Conservation (phyloP, 768 basidiomycete species). For the Calvatia gigantea region DNA sequence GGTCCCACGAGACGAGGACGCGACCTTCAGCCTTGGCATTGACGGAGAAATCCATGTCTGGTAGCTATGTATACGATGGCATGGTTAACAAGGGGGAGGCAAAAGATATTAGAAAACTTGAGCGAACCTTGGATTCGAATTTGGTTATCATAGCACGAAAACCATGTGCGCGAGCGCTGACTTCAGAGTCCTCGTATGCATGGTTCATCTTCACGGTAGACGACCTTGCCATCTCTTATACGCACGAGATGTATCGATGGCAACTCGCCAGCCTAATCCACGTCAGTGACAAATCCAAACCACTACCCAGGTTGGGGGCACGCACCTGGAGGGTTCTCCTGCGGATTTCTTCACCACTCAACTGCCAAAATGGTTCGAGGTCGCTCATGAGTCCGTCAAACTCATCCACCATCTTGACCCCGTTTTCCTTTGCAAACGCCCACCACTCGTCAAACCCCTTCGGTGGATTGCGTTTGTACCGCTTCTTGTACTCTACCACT, state of each 20-base stretch:
- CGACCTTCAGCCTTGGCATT: slow-evolving; percentile 94
- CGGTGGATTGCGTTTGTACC: slow-evolving; percentile 81
- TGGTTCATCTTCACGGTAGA: slow-evolving; percentile 55
- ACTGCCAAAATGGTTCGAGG: slow-evolving; percentile 78
- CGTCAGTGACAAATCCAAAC: background rate
- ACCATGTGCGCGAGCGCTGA: slow-evolving; percentile 73
- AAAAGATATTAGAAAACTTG: background rate
- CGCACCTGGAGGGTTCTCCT: slow-evolving; percentile 55
- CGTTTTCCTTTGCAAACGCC: slow-evolving; percentile 67
- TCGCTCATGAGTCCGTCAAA: slow-evolving; percentile 81
- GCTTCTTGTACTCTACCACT: slow-evolving; percentile 73
- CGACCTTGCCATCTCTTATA: slow-evolving; percentile 60
- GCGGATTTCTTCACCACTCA: slow-evolving; percentile 71
- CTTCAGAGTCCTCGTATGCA: slow-evolving; percentile 62
- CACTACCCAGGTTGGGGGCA: background rate
- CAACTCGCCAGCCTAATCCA: slow-evolving; percentile 59
- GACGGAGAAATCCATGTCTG: slow-evolving; percentile 93
- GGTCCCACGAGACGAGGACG: slow-evolving; percentile 91
- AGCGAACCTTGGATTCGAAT: slow-evolving; percentile 61
- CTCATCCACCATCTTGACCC: slow-evolving; percentile 83
- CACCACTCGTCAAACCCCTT: slow-evolving; percentile 93
- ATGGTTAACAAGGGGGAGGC: background rate
- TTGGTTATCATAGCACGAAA: slow-evolving; percentile 73
- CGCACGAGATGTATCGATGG: slow-evolving; percentile 88
- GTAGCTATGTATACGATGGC: slow-evolving; percentile 49